Evolutionary conservation across 1,139 yeast species (phyloP).

Genomic region (Candida anutae): DNA sequence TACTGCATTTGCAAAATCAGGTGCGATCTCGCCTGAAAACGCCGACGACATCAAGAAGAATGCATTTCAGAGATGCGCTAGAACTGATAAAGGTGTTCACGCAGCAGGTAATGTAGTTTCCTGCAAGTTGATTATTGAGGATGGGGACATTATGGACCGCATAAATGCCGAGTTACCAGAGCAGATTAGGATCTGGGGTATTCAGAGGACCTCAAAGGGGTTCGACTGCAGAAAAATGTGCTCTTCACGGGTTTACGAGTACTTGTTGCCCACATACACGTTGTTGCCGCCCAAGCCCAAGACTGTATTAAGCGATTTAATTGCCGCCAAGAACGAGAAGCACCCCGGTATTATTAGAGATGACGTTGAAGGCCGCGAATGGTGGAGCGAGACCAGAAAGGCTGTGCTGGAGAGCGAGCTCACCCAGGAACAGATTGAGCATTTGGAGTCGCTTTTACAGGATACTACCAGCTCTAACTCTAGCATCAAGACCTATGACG

Average conservation of each 20-base stretch:
- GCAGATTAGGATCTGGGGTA: conserved; percentile 89
- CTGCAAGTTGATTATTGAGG: conserved; percentile 82
- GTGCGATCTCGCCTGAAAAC: conserved; percentile 85
- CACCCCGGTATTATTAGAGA: conserved; percentile 54
- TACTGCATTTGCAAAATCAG: conserved; percentile 77
- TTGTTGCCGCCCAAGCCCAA: conserved; percentile 85
- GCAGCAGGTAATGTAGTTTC: conserved; percentile 96
- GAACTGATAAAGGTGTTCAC: conserved; percentile 98
- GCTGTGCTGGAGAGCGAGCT: conserved; percentile 39
- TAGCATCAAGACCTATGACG: conserved; percentile 17
- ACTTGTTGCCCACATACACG: conserved; percentile 83
- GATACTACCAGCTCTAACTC: conserved; percentile 9
- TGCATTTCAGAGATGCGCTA: conserved; percentile 91
- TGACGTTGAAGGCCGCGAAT: conserved; percentile 61
- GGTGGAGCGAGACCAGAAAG: conserved; percentile 56
- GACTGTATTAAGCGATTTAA: conserved; percentile 52
- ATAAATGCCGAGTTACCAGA: conserved; percentile 74
- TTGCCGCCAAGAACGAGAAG: conserved; percentile 44
- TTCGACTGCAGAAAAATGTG: conserved; percentile 96
- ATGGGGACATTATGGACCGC: conserved; percentile 62
- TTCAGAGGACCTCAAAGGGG: conserved; percentile 78
- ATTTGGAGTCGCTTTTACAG: conserved; percentile 8
- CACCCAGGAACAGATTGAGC: conserved; percentile 37
- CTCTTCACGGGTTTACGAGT: conserved; percentile 89
- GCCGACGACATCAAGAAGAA: conserved; percentile 85